Evolutionary conservation across 2,329 filamentous ascomycete genomes (phyloP), one percentile per base, ranked within the genome.

Genomic region (Colletotrichum sp.): DNA sequence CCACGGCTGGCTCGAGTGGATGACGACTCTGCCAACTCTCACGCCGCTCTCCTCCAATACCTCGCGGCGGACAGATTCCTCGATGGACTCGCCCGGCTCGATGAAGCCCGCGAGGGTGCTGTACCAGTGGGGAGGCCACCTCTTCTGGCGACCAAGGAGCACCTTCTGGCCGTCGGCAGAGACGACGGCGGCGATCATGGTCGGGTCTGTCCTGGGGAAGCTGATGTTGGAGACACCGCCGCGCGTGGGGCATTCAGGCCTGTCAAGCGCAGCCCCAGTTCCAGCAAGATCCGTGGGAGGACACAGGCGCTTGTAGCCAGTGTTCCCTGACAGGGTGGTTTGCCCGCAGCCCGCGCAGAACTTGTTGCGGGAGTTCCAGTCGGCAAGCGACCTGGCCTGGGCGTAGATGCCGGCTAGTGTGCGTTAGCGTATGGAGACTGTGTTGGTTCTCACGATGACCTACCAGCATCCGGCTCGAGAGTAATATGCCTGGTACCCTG

Each of bases 281-380:
- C 88, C 88, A 59, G 85, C 82, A 32, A 89, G 85, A 82, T 97
- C 95, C 2, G 90, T 92, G 0, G 94, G 91, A 9, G 95, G 94
- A 82, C 95, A 98, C 9, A 92, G 90, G 61, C 95, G 92, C 86
- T 98, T 98, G 82, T 94, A 95, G 65, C 95, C 95, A 6, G 92
- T 94, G 80, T 96, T 93, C 30, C 95, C 88, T 21, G 93, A 94
- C 76, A 98, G 87, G 1, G 96, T 99, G 28, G 91, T 92, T 81
- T 94, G 91, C 39, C 97, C 96, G 85, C 97, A 99, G 72, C 94
- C 93, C 36, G 93, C 96, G 84, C 97, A 99, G 88, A 95, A 99
- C 34, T 94, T 94, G 85, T 98, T 98, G 67, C 96, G 94, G 30
- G 90, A 90, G 86, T 99, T 99, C 97, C 97, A 99, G 87, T 99